phyloP scores from a whole-genome alignment of 1,284 basidiomycete genomes.

The Tilletia horrida region DNA sequence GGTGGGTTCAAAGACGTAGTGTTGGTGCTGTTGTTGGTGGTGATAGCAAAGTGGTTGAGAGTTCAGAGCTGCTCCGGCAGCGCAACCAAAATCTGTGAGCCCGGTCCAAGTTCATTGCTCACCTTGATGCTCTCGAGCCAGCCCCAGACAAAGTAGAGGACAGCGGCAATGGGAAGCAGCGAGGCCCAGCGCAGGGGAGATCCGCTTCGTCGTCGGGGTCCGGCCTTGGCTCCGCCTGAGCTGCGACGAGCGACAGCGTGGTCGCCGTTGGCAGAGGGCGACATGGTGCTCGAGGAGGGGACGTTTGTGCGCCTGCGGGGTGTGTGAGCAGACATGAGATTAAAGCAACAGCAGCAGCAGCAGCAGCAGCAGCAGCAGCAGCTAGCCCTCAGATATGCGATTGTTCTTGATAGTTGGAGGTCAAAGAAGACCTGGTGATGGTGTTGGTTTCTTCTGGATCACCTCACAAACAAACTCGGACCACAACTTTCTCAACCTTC shows the following conservation, averaged over 20 bases:
- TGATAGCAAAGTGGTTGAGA: not conserved
- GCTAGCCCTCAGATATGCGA: too few species aligned
- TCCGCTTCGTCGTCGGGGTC: not conserved
- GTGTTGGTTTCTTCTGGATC: too few species aligned
- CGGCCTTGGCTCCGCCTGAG: not conserved
- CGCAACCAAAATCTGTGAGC: too few species aligned
- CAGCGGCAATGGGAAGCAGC: not conserved
- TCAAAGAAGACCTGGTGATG: too few species aligned
- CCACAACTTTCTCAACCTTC: too few species aligned
- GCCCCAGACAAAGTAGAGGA: not conserved
- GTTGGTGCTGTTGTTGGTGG: constrained; percentile 24
- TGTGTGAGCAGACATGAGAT: constrained; percentile 9
- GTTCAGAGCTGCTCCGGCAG: not conserved
- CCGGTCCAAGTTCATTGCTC: too few species aligned
- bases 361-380: too few species aligned
- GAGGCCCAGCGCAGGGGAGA: constrained; percentile 3
- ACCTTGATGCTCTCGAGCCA: constrained; percentile 20
- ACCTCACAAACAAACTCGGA: too few species aligned
- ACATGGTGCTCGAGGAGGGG: not conserved
- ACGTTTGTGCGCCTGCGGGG: constrained; percentile 5
- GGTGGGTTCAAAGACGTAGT: constrained; percentile 50
- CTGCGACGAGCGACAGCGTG: not conserved
- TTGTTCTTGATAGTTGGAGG: too few species aligned
- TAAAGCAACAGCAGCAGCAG: too few species aligned
- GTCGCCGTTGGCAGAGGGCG: not conserved